Conservation (phyloP, 169 alveolate species). For the Cystoisospora suis region DNA sequence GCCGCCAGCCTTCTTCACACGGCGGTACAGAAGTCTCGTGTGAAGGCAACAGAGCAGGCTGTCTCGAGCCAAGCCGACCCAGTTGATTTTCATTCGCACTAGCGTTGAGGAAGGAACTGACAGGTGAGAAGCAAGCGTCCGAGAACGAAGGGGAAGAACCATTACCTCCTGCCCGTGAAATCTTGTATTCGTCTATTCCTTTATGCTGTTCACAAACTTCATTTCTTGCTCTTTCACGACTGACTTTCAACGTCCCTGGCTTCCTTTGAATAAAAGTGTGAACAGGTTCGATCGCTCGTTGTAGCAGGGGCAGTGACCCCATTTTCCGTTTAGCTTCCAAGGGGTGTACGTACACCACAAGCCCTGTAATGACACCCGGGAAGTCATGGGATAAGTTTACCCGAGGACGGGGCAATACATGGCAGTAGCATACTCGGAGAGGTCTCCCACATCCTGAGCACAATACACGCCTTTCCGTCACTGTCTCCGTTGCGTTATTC, state of each 20-base stretch:
- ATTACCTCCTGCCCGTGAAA: no score
- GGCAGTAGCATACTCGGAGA: constrained; percentile 55
- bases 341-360: constrained; percentile 55
- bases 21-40: background rate
- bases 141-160: no score
- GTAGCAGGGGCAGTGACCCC: constrained; percentile 54
- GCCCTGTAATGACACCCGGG: constrained; percentile 30
- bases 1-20: background rate
- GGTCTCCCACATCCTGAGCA: constrained; percentile 61
- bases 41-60: no score
- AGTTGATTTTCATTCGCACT: no score
- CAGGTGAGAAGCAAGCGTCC: no score
- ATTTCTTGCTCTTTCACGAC: background rate
- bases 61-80: no score
- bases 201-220: background rate
- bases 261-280: background rate
- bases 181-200: background rate
- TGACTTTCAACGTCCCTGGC: background rate
- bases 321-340: constrained; percentile 56
- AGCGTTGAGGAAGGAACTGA: no score
- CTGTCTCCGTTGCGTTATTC: background rate
- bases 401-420: background rate
- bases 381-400: constrained; percentile 26
- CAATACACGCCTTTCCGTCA: background rate
- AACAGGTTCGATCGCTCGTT: constrained; percentile 32